A percentile compares a stretch with the other conserved stretches of the same genome.
These are phyloP conservation scores for Colletotrichum echinochloae DNA, from an alignment of 2,329 filamentous ascomycete species.

Conservation along the genomic window DNA sequence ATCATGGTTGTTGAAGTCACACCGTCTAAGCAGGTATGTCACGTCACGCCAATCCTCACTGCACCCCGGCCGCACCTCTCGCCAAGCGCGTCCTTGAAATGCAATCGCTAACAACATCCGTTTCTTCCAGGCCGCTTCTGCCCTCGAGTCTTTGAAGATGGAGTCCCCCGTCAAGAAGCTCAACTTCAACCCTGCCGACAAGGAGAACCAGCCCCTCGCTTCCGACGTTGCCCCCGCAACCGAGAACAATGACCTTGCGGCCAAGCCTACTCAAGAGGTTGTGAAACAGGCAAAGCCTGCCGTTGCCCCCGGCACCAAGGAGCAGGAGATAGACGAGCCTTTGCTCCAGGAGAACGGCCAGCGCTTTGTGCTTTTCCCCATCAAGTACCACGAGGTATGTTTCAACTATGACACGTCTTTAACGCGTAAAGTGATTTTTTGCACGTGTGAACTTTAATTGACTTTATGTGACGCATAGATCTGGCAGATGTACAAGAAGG, in stretches of 20 bases:
- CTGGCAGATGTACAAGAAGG: slow-evolving; percentile 99
- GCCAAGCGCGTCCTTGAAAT: slow-evolving; percentile 13
- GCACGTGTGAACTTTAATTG: slow-evolving; percentile 50
- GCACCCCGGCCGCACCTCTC: slow-evolving; percentile 12
- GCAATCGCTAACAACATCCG: slow-evolving; percentile 52
- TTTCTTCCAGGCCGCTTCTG: slow-evolving; percentile 78
- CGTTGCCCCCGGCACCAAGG: slow-evolving; percentile 67
- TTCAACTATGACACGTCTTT: slow-evolving; percentile 53
- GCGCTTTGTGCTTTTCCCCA: slow-evolving; percentile 97
- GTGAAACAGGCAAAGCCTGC: slow-evolving; percentile 56
- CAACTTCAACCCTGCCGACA: slow-evolving; percentile 78
- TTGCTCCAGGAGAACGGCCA: slow-evolving; percentile 95
- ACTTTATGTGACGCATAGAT: slow-evolving; percentile 70
- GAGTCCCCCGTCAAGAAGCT: slow-evolving; percentile 94
- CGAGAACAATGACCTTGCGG: slow-evolving; percentile 70
- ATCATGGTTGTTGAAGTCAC: slow-evolving; percentile 82
- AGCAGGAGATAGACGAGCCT: slow-evolving; percentile 85
- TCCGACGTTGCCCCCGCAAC: slow-evolving; percentile 63
- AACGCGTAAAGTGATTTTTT: slow-evolving; percentile 76
- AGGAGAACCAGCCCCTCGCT: slow-evolving; percentile 78
- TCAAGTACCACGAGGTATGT: slow-evolving; percentile 99
- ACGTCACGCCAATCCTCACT: slow-evolving; percentile 49
- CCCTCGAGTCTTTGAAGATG: slow-evolving; percentile 91
- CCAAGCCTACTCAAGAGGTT: slow-evolving; percentile 66
- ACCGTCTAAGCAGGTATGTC: slow-evolving; percentile 68